Conservation (phyloP, 306 rosid genomes). For the Quercus parvula region DNA sequence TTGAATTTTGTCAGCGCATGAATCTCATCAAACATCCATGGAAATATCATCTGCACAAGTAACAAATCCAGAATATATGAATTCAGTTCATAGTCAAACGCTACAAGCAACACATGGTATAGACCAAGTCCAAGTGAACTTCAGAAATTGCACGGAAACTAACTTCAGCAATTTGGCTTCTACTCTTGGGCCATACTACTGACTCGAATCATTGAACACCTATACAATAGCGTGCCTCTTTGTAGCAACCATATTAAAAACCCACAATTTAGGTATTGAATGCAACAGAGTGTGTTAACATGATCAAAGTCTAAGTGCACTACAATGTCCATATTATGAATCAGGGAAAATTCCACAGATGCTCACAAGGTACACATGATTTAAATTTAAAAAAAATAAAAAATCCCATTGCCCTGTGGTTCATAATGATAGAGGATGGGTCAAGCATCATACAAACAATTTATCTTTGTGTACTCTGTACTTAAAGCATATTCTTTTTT, state of each 20-base stretch:
- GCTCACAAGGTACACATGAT: neutral
- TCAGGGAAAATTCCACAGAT: neutral
- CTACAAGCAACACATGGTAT: neutral
- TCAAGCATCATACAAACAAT: neutral
- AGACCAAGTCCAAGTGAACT: neutral
- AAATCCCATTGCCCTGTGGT: neutral
- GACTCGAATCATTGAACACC: neutral
- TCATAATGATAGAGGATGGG: neutral
- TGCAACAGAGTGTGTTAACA: neutral
- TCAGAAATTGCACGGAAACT: neutral
- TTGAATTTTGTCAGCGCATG: constrained; percentile 72
- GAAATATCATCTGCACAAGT: constrained; percentile 75
- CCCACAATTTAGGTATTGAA: neutral
- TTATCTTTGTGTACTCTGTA: neutral
- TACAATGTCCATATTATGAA: neutral
- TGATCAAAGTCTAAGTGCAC: neutral
- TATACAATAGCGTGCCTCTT: neutral
- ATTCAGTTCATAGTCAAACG: neutral
- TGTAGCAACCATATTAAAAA: neutral
- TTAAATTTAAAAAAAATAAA: neutral
- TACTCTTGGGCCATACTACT: neutral
- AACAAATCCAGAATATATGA: constrained; percentile 3
- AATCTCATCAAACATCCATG: constrained; percentile 98
- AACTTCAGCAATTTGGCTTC: neutral
- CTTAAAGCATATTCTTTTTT: neutral